Base-by-base conservation (phyloP, 257 asterid species). In the Osmanthus fragrans region DNA sequence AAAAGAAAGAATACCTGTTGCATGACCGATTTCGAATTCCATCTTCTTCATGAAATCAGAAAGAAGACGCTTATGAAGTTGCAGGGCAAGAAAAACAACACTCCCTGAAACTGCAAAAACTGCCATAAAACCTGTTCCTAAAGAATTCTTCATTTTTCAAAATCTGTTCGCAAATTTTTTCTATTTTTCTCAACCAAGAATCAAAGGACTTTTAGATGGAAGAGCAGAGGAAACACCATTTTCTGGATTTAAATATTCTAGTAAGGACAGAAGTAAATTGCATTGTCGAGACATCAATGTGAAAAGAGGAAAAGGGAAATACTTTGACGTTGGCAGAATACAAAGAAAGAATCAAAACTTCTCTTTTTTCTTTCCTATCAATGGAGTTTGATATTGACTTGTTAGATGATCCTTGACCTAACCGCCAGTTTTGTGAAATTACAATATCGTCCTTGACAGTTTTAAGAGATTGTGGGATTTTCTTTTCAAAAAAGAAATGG, bases 71-170 rank as follows among this genome's bases (percentile, higher is more conserved):
- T 94, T 89, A 77, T 94, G 97, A 10, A 82, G 88, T 80, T 89
- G 96, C 81, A 91, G 83, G 83, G 98, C 91, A 15, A 94, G 86
- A 63, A 94, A 83, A 40, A 83, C 96, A 1, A 94, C 98, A 86
- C 97, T 91, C 15, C 95, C 97, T 0, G 98, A 94, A 66, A 91
- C 98, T 54, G 96, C 97, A 76, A 90, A 92, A 83, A 92, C 98
- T 4, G 95, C 92, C 91, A 94, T 77, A 37, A 84, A 86, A 68
- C 97, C 94, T 6, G 90, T 77, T 65, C 89, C 87, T 40, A 89
- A 15, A 2, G 94, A 91, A 80, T 70, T 83, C 40, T 85, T 88
- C 97, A 91, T 88, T n/a, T 19, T 34, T 51, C 15, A 39, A 79
- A 76, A 19, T 27, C 16, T 75, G n/a, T 56, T 10, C 9, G 1